Base-by-base conservation (phyloP, 352 stramenopile species). In the Phytopythium ostracodes region DNA sequence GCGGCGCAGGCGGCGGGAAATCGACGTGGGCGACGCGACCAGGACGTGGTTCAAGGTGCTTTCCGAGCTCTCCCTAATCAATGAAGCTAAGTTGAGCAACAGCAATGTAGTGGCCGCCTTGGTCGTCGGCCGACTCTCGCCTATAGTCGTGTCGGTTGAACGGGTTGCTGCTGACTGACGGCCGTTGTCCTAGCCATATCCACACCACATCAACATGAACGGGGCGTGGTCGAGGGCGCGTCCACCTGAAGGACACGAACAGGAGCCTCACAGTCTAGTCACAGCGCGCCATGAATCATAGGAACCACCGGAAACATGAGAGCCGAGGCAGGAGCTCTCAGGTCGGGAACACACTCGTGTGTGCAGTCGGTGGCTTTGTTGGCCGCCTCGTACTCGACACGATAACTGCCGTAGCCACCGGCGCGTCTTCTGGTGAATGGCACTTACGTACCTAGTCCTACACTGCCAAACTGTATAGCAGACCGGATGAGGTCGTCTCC, bases 11-110 rank as follows among this genome's bases (percentile, higher is more conserved):
- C 62, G 42, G 18, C 42, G 42, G 42, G 42, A 47, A 14, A 47
- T 22, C 3, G 42, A 47, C 43, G 43, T n/a, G n/a, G 7, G 43
- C 43, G n/a, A 47, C 42, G 43, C 43, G 43, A 18, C 43, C 43
- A 29, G 43, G n/a, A 15, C n/a, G n/a, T 18, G 43, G n/a, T 50
- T 10, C 38, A 18, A n/a, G 43, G 24, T 3, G 43, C 43, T 50
- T 27, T 56, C 43, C 33, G 52, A 61, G 51, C 43, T 27, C 56
- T n/a, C 31, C 58, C 63, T 81, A 81, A 84, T 75, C 66, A 86
- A 86, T 78, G 72, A 72, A 81, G 74, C 74, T 81, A 67, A 86
- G 76, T 81, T 83, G 72, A 67, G 78, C 76, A 68, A 60, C 62
- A 69, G 31, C 38, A 49, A 46, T 11, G 61, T 57, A 55, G n/a